These are phyloP conservation scores for Malus domestica DNA, from an alignment of 306 rosid species.

Conservation along the genomic window ASM211411v1 NC_041803.1:17132001-17132500, in stretches of 20 bases:
- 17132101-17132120: background rate
- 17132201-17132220: background rate
- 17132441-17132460: constrained; percentile 84
- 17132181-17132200: background rate
- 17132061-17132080: background rate
- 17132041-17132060: background rate
- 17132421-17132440: constrained; percentile 94
- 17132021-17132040: background rate
- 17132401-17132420: constrained; percentile 63
- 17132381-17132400: constrained; percentile 86
- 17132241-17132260: background rate
- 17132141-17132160: background rate
- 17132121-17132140: background rate
- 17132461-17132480: constrained; percentile 97
- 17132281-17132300: constrained; percentile 38
- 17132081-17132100: background rate
- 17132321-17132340: constrained; percentile 82
- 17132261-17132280: constrained; percentile 39
- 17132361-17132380: constrained; percentile 99
- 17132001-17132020: background rate
- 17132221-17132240: background rate
- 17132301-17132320: constrained; percentile 51
- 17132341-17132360: constrained; percentile 78
- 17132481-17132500: constrained; percentile 93
- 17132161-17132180: background rate